A percentile compares a stretch with the other conserved stretches of the same genome.
Evolutionary conservation across 2,329 filamentous ascomycete species (phyloP).

Genomic region (Fusarium luffae): DNA sequence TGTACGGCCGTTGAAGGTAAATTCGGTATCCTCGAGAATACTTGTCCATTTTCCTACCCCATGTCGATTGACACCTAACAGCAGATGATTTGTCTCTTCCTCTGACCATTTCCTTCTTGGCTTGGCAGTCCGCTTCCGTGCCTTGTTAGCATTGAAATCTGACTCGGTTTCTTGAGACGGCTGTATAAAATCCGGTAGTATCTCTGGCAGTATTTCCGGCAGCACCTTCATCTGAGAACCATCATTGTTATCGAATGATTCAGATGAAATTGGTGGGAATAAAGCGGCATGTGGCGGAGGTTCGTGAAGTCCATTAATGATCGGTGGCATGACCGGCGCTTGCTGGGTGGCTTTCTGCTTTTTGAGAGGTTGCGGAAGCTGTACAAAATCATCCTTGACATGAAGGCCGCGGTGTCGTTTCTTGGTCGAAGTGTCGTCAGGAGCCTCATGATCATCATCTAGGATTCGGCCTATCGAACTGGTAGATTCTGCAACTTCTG

Average conservation of each 20-base stretch:
- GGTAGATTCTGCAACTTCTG: constrained; percentile 53
- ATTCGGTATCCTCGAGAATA: constrained; percentile 70
- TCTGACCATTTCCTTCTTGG: constrained; percentile 72
- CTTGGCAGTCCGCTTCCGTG: constrained; percentile 66
- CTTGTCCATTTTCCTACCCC: constrained; percentile 74
- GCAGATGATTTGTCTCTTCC: constrained; percentile 70
- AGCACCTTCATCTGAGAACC: constrained; percentile 56
- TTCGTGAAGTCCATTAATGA: constrained; percentile 72
- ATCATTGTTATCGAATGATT: constrained; percentile 63
- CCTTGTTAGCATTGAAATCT: constrained; percentile 49
- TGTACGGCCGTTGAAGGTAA: constrained; percentile 69
- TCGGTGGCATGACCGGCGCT: constrained; percentile 66
- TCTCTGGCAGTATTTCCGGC: constrained; percentile 51
- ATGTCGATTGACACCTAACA: constrained; percentile 70
- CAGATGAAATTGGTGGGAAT: constrained; percentile 72
- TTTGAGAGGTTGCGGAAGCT: constrained; percentile 72
- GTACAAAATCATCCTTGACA: constrained; percentile 70
- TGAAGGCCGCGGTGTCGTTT: constrained; percentile 63
- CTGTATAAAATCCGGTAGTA: constrained; percentile 57
- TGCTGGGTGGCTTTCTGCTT: constrained; percentile 70
- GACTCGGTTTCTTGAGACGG: constrained; percentile 50
- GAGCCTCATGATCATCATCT: constrained; percentile 56
- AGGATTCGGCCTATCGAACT: constrained; percentile 60
- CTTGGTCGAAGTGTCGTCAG: constrained; percentile 62
- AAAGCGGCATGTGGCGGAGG: constrained; percentile 69